Conservation (phyloP, 192 early-diverging fungal species). For the Backusella sp. region DNA sequence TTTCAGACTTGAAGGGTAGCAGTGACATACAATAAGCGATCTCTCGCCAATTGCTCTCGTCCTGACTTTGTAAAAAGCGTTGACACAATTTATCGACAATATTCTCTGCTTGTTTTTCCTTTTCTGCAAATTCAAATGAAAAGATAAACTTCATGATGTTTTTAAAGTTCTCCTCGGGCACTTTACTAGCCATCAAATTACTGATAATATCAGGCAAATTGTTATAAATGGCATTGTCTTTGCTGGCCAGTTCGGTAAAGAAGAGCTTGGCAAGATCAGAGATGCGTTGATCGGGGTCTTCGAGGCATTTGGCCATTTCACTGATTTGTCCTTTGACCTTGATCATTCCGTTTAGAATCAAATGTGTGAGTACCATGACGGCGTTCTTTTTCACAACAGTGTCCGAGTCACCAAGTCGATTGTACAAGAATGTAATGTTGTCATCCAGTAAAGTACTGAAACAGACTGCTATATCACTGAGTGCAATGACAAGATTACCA, state of each 20-base stretch:
- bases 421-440: conserved; percentile 94
- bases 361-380: conserved; percentile 97
- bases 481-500: conserved; percentile 92
- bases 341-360: conserved; percentile 99
- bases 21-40: conserved; percentile 91
- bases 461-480: conserved; percentile 98
- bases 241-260: conserved; percentile 92
- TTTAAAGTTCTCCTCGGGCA: conserved; percentile 82
- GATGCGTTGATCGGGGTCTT: conserved; percentile 84
- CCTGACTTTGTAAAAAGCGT: conserved; percentile 82
- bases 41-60: conserved; percentile 85
- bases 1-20: conserved; percentile 86
- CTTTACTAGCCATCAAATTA: conserved; percentile 75
- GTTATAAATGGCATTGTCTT: conserved; percentile 99
- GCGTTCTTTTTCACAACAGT: conserved; percentile 90
- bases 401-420: conserved; percentile 82
- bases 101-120: conserved; percentile 90
- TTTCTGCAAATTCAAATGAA: conserved; percentile 87
- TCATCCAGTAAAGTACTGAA: conserved; percentile 97
- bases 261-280: conserved; percentile 92
- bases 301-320: conserved; percentile 98
- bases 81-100: conserved; percentile 96
- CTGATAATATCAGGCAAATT: conserved; percentile 98
- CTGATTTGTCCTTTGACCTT: conserved; percentile 98
- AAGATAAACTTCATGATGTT: conserved; percentile 92